phyloP scores from a whole-genome alignment of 2,329 filamentous ascomycete genomes.

The Nemania sp. region DNA sequence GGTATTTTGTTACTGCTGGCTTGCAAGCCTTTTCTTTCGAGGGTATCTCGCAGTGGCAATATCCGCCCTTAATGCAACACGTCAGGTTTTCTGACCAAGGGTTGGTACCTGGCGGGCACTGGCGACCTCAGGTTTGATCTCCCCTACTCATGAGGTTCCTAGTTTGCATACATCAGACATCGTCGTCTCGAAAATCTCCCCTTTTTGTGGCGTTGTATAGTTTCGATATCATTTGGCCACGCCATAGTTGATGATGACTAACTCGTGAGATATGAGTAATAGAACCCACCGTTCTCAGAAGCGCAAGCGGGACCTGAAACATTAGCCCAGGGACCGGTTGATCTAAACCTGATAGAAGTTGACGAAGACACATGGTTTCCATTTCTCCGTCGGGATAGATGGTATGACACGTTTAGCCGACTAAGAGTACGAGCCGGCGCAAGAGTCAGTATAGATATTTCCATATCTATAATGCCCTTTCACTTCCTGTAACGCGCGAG shows the following conservation, averaged over 20 bases:
- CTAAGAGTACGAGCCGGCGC: background rate
- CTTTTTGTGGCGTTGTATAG: too few species aligned
- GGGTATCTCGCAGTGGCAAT: background rate
- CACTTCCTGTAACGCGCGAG: background rate
- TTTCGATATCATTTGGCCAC: too few species aligned
- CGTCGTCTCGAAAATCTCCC: too few species aligned
- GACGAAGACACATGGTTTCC: conserved; percentile 8
- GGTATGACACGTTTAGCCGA: background rate
- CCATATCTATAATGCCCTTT: background rate
- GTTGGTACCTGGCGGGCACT: conserved; percentile 4
- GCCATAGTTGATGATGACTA: background rate
- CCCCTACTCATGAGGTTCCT: too few species aligned
- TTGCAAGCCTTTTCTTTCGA: too few species aligned
- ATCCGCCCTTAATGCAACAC: background rate
- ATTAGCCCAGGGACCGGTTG: background rate
- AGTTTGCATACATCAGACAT: too few species aligned
- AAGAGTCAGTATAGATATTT: background rate
- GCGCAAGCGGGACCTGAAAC: background rate
- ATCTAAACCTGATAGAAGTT: conserved; percentile 5
- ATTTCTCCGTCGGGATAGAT: conserved; percentile 9
- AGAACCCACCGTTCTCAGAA: background rate
- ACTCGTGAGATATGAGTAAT: background rate
- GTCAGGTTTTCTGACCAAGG: conserved; percentile 5
- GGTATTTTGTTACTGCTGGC: too few species aligned
- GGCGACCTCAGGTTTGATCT: background rate